Base-by-base conservation (phyloP, 2,329 filamentous ascomycete genomes). In the Trichoderma koningiopsis region DNA sequence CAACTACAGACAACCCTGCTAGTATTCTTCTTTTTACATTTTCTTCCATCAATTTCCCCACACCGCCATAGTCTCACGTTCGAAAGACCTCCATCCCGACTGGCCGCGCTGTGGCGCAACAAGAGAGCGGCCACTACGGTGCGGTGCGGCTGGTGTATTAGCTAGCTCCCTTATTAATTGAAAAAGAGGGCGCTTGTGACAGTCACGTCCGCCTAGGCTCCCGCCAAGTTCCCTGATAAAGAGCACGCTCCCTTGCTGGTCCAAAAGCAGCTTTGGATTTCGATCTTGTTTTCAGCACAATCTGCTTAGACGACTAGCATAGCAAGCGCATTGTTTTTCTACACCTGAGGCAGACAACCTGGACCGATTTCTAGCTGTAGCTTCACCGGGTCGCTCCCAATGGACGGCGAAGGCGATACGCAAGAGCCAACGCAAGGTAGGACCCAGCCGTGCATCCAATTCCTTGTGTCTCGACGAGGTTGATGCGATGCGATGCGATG, bases 341-440 rank as follows among this genome's bases (percentile, higher is more conserved):
- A 31, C 13, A 31, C 49, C 43, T 60, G 14, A 55, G 49, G 35
- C 35, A 66, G 19, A 19, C 69, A 72, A 49, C 69, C 71, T 75
- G 70, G 71, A 69, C 72, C 68, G 60, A 67, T 70, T 71, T 71
- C 71, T 70, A 71, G 71, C 72, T 73, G 71, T 70, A 74, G 72
- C 73, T 74, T 77, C 74, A 72, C 72, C 72, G 73, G 73, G 77
- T 75, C 74, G 72, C 72, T 76, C 74, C 77, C 77, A 80, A 83
- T 83, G 81, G 81, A 83, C 71, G 80, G 78, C 73, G 81, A 82
- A 70, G 80, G 76, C 79, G 79, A 68, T 33, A 83, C 81, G 69
- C 81, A 83, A 80, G 80, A 82, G 76, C 79, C 80, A 68, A 83
- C 81, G 69, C 81, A 83, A 80, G 80, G 81, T 81, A 76, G 40